phyloP scores from a whole-genome alignment of 768 basidiomycete genomes.

The Lactifluus echinatus region DNA sequence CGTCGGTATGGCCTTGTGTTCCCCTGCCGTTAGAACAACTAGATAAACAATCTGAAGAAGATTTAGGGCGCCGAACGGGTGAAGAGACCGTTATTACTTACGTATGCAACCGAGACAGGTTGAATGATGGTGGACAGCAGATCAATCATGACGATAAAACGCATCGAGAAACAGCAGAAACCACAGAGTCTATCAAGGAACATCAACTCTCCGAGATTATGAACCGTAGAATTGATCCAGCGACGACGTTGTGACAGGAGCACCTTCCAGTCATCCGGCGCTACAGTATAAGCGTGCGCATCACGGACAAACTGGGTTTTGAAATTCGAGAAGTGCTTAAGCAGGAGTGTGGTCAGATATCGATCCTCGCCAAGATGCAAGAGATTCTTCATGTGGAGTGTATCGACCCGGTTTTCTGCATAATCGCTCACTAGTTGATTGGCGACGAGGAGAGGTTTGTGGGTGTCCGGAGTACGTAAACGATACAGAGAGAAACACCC shows the following conservation, averaged over 20 bases:
- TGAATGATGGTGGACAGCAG: conserved; percentile 78
- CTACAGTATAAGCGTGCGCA: conserved; percentile 89
- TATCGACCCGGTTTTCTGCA: conserved; percentile 93
- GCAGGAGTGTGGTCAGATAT: conserved; percentile 88
- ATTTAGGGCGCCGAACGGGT: not conserved
- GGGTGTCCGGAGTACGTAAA: conserved; percentile 86
- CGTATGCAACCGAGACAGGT: conserved; percentile 84
- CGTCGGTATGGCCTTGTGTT: conserved; percentile 60
- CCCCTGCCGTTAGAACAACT: conserved; percentile 65
- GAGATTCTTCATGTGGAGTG: conserved; percentile 97
- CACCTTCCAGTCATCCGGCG: conserved; percentile 92
- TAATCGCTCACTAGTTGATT: conserved; percentile 89
- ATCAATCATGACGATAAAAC: conserved; percentile 96
- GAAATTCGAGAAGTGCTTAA: conserved; percentile 90
- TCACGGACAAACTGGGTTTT: conserved; percentile 96
- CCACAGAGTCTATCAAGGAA: conserved; percentile 89
- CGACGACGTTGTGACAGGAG: conserved; percentile 93
- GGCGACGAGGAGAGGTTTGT: conserved; percentile 89
- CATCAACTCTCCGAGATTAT: conserved; percentile 90
- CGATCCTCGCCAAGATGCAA: conserved; percentile 98
- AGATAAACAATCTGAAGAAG: conserved; percentile 70
- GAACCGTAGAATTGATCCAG: conserved; percentile 99
- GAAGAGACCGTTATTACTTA: conserved; percentile 35
- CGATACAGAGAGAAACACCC: conserved; percentile 99
- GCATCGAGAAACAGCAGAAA: conserved; percentile 99